phyloP scores from a whole-genome alignment of 768 basidiomycete species.

The Dentipellis sp. region DNA sequence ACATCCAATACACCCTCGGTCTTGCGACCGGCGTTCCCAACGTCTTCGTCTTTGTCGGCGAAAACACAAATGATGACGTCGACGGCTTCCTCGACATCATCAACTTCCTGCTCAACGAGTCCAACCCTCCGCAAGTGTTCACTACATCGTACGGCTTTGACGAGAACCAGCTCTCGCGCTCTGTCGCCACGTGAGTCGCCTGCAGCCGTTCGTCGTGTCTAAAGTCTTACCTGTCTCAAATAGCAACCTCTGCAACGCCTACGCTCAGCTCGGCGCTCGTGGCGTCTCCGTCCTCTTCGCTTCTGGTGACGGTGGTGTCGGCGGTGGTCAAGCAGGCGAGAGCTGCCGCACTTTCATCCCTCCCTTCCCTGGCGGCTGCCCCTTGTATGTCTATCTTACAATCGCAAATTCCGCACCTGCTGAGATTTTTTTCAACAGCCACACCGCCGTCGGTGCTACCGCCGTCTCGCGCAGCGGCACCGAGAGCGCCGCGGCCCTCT shows the following conservation, averaged over 20 bases:
- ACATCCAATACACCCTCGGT: conserved; percentile 19
- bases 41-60: conserved; percentile 25
- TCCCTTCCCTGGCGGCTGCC: conserved; percentile 49
- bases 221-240: too few species aligned
- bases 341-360: conserved; percentile 39
- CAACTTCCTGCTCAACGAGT: conserved; percentile 16
- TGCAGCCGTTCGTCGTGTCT: too few species aligned
- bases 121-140: not conserved
- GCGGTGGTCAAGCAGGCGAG: conserved; percentile 53
- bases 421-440: conserved; percentile 26
- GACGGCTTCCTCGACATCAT: conserved; percentile 26
- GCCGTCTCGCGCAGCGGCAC: conserved; percentile 13
- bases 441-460: conserved; percentile 71
- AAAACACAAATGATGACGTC: conserved; percentile 19
- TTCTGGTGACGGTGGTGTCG: conserved; percentile 63
- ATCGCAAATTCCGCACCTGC: conserved; percentile 5
- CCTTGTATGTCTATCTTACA: conserved; percentile 21
- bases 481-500: conserved; percentile 16
- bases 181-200: not conserved
- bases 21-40: conserved; percentile 20
- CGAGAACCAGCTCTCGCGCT: not conserved
- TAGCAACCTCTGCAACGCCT: conserved; percentile 9
- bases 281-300: conserved; percentile 58
- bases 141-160: not conserved
- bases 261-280: conserved; percentile 35